These are phyloP conservation scores for Phialophora chinensis DNA, from an alignment of 2,329 filamentous ascomycete species.

Conservation along the genomic window DNA sequence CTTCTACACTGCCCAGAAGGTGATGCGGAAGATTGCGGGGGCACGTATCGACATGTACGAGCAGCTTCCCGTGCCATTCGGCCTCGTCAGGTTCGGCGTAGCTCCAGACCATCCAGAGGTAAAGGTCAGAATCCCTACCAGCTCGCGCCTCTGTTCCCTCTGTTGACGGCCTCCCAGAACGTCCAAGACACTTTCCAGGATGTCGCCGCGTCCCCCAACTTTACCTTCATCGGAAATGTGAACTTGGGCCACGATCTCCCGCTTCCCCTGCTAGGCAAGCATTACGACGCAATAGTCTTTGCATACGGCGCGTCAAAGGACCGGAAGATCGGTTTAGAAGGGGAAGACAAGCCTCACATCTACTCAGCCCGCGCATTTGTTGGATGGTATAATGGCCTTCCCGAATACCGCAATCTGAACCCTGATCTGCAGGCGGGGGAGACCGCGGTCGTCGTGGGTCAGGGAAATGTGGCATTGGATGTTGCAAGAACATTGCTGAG, in stretches of 20 bases:
- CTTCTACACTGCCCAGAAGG: conserved; percentile 89
- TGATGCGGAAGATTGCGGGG: conserved; percentile 75
- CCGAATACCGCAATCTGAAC: conserved; percentile 74
- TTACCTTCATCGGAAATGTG: conserved; percentile 91
- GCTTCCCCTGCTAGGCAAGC: conserved; percentile 70
- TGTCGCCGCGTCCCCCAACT: conserved; percentile 79
- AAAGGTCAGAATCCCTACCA: conserved; percentile 66
- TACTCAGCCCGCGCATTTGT: conserved; percentile 92
- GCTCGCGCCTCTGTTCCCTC: not conserved
- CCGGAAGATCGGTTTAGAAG: conserved; percentile 75
- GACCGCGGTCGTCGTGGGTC: conserved; percentile 85
- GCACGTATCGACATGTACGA: conserved; percentile 95
- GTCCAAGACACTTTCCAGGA: conserved; percentile 93
- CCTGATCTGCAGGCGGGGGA: conserved; percentile 77
- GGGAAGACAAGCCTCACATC: conserved; percentile 69
- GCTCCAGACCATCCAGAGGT: conserved; percentile 99
- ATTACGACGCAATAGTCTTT: conserved; percentile 93
- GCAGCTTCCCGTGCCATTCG: conserved; percentile 87
- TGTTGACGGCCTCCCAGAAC: conserved; percentile 63
- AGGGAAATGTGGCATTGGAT: conserved; percentile 95
- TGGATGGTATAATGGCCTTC: conserved; percentile 97
- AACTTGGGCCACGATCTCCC: conserved; percentile 74
- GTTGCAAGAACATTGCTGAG: conserved; percentile 86
- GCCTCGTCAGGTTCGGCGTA: conserved; percentile 89
- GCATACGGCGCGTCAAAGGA: conserved; percentile 91